These are phyloP conservation scores for Cystofilobasidium macerans DNA, from an alignment of 768 basidiomycete species.

Conservation along the genomic window DNA sequence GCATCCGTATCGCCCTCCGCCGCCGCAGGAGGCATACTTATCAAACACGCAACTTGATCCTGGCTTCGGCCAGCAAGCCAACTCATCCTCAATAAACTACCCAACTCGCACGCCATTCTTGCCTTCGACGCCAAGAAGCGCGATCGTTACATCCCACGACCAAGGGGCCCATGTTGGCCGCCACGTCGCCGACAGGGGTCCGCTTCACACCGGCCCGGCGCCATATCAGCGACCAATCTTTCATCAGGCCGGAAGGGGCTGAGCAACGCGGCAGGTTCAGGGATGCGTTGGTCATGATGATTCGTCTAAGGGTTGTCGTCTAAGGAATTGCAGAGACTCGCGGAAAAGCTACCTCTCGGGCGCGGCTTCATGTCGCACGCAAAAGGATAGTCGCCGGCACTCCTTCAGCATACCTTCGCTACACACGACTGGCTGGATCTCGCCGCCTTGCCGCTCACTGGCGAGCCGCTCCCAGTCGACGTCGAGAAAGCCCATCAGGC, in stretches of 20 bases:
- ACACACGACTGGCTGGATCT: background rate
- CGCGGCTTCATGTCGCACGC: background rate
- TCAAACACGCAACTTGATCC: too few species aligned
- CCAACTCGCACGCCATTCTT: too few species aligned
- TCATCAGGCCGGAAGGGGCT: background rate
- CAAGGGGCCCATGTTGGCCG: too few species aligned
- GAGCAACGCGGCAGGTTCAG: background rate
- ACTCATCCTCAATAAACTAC: too few species aligned
- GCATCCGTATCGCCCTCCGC: background rate
- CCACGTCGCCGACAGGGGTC: too few species aligned
- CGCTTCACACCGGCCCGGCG: too few species aligned
- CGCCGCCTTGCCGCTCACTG: background rate
- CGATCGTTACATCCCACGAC: too few species aligned
- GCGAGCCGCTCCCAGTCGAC: slow-evolving; percentile 12
- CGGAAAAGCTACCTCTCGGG: background rate
- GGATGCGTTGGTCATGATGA: background rate
- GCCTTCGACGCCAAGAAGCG: too few species aligned
- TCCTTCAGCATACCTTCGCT: background rate
- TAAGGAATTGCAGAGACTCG: too few species aligned
- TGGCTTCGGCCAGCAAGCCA: too few species aligned
- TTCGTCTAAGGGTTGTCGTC: too few species aligned
- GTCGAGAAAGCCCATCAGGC: background rate
- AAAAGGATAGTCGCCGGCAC: background rate
- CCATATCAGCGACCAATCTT: background rate
- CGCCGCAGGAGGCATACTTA: too few species aligned